Evolutionary conservation across 805 yeast genomes (phyloP).

Genomic region (Pichia scutulata): DNA sequence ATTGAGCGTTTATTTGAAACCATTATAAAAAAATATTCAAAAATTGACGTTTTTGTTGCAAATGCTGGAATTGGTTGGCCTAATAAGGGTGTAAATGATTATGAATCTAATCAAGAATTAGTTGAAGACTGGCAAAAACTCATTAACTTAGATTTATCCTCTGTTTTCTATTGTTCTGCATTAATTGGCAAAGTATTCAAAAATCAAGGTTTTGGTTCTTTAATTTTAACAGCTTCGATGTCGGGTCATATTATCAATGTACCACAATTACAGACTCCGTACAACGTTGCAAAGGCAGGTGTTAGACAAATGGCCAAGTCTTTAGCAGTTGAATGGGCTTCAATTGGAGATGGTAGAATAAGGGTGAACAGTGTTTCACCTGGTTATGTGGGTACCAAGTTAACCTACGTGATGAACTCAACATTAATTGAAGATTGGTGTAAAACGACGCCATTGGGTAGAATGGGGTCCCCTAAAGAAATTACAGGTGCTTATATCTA

Average conservation of each 20-base stretch:
- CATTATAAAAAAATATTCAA: slow-evolving; percentile 30
- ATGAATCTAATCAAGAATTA: slow-evolving; percentile 33
- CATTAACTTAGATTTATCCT: slow-evolving; percentile 68
- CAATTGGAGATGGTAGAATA: slow-evolving; percentile 50
- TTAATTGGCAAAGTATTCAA: slow-evolving; percentile 65
- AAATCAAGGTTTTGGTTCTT: slow-evolving; percentile 66
- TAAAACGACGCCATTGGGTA: slow-evolving; percentile 54
- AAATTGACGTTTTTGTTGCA: slow-evolving; percentile 35
- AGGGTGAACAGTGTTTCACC: slow-evolving; percentile 78
- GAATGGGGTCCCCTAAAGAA: slow-evolving; percentile 68
- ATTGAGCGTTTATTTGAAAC: slow-evolving; percentile 25
- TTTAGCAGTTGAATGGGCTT: slow-evolving; percentile 84
- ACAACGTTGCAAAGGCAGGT: slow-evolving; percentile 84
- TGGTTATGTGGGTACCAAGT: slow-evolving; percentile 76
- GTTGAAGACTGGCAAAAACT: slow-evolving; percentile 63
- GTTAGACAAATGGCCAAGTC: slow-evolving; percentile 69
- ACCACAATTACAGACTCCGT: slow-evolving; percentile 82
- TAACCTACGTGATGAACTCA: slow-evolving; percentile 41
- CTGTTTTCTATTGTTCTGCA: slow-evolving; percentile 75
- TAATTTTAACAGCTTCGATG: slow-evolving; percentile 83
- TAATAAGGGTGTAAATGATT: slow-evolving; percentile 45
- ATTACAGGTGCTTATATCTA: slow-evolving; percentile 74
- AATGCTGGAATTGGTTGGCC: slow-evolving; percentile 69
- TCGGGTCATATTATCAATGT: slow-evolving; percentile 81
- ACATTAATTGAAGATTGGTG: slow-evolving; percentile 44